Percentiles rank a stretch among this genome's conserved stretches.
These are phyloP conservation scores for Nakazawaea molendinolei DNA, from an alignment of 805 yeast genomes.

Conservation along the genomic window DNA sequence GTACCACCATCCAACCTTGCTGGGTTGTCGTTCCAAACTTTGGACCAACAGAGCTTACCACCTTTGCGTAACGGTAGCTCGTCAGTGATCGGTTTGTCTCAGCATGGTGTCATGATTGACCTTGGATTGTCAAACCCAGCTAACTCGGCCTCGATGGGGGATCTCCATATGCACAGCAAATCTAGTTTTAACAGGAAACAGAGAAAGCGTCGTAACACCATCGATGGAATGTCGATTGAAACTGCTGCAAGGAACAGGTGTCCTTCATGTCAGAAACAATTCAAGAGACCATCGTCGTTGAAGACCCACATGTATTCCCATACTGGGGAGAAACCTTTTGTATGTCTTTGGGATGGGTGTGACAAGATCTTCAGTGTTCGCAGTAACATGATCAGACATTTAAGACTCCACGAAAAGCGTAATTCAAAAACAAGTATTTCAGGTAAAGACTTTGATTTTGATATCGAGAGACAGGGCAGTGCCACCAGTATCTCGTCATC, in stretches of 20 bases:
- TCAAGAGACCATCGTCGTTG: conserved; percentile 77
- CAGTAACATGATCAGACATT: conserved; percentile 77
- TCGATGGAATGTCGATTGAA: conserved; percentile 33
- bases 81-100: not conserved
- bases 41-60: conserved; percentile 8
- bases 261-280: conserved; percentile 63
- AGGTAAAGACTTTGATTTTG: not conserved
- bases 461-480: not conserved
- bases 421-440: conserved; percentile 1
- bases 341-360: conserved; percentile 58
- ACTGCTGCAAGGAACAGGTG: conserved; percentile 41
- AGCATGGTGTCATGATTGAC: not conserved
- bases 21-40: conserved; percentile 1
- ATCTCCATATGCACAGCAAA: too few relatives aligned
- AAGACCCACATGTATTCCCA: conserved; percentile 77
- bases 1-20: conserved; percentile 3
- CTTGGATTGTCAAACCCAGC: too few relatives aligned
- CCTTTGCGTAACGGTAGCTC: conserved; percentile 4
- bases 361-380: conserved; percentile 66
- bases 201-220: conserved; percentile 17
- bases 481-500: not conserved
- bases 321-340: conserved; percentile 73
- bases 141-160: too few relatives aligned
- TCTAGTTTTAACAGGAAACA: not conserved
- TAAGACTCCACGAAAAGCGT: conserved; percentile 47